Conservation (phyloP, 768 basidiomycete genomes). For the Mycena leptocephala region DNA sequence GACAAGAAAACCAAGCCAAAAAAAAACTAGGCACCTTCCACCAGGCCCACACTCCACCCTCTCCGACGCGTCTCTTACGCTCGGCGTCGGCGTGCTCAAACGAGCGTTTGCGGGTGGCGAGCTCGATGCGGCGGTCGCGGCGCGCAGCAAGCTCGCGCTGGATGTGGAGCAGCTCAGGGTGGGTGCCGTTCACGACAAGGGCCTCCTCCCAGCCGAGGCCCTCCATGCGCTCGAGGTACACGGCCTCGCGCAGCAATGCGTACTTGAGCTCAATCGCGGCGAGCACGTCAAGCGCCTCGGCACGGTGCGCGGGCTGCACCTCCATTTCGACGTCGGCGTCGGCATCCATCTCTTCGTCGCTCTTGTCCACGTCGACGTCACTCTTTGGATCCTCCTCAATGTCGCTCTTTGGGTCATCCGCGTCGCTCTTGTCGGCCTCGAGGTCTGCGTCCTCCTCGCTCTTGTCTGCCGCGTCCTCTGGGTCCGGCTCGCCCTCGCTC, state of each 20-base stretch:
- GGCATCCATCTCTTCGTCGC: slow-evolving; percentile 46
- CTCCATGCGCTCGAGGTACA: slow-evolving; percentile 97
- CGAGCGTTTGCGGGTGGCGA: slow-evolving; percentile 82
- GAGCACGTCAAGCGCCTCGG: slow-evolving; percentile 90
- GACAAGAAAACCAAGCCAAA: not conserved
- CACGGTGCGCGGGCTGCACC: slow-evolving; percentile 85
- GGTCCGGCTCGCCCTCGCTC: slow-evolving; percentile 39
- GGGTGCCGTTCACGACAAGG: slow-evolving; percentile 81
- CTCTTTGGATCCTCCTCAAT: slow-evolving; percentile 39
- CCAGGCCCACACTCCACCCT: slow-evolving; percentile 88
- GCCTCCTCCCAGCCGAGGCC: slow-evolving; percentile 91
- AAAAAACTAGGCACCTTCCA: slow-evolving; percentile 79
- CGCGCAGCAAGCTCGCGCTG: slow-evolving; percentile 85
- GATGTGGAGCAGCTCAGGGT: slow-evolving; percentile 90
- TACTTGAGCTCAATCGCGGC: slow-evolving; percentile 95
- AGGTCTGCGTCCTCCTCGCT: slow-evolving; percentile 36
- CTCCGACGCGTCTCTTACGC: slow-evolving; percentile 71
- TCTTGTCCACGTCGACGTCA: slow-evolving; percentile 35
- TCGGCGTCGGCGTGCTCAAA: slow-evolving; percentile 74
- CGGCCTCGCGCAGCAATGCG: slow-evolving; percentile 86
- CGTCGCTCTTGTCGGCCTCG: slow-evolving; percentile 41
- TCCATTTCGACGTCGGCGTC: slow-evolving; percentile 75
- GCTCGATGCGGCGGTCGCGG: slow-evolving; percentile 85
- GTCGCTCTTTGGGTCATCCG: slow-evolving; percentile 39
- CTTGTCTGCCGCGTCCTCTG: slow-evolving; percentile 38